A percentile compares a stretch with the other conserved stretches of the same genome.
Conservation (phyloP, 305 asterid genomes). For the Fraxinus velutina region DNA sequence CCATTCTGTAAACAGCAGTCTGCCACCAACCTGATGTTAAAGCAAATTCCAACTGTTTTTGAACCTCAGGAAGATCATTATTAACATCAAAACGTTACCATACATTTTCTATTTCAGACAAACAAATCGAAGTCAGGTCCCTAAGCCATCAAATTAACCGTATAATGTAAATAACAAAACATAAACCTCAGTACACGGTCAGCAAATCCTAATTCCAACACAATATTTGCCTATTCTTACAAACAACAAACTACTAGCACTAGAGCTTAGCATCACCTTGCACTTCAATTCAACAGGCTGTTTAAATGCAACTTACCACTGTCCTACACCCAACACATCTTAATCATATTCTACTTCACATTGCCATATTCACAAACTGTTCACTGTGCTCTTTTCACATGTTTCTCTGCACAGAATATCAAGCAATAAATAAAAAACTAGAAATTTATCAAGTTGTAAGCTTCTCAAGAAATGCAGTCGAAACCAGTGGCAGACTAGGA, state of each 20-base stretch:
- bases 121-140: not conserved
- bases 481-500: not conserved
- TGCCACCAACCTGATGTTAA: not conserved
- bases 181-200: not conserved
- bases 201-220: constrained; percentile 23
- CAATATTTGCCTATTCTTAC: constrained; percentile 21
- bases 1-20: not conserved
- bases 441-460: no score
- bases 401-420: constrained; percentile 35
- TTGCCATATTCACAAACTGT: constrained; percentile 60
- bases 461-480: not conserved
- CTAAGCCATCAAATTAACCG: not conserved
- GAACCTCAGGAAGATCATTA: not conserved
- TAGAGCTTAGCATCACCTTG: constrained; percentile 7
- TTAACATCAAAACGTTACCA: not conserved
- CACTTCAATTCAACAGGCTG: constrained; percentile 22
- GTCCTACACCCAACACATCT: constrained; percentile 21
- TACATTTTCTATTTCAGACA: not conserved
- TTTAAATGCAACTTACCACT: constrained; percentile 12
- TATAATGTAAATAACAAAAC: not conserved
- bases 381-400: constrained; percentile 14
- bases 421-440: not conserved
- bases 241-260: constrained; percentile 14
- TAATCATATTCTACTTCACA: not conserved
- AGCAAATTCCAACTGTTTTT: not conserved